Evolutionary conservation across 1,284 basidiomycete genomes (phyloP), one percentile per base, ranked within the genome.

Genomic region (Jaminaea rosea): DNA sequence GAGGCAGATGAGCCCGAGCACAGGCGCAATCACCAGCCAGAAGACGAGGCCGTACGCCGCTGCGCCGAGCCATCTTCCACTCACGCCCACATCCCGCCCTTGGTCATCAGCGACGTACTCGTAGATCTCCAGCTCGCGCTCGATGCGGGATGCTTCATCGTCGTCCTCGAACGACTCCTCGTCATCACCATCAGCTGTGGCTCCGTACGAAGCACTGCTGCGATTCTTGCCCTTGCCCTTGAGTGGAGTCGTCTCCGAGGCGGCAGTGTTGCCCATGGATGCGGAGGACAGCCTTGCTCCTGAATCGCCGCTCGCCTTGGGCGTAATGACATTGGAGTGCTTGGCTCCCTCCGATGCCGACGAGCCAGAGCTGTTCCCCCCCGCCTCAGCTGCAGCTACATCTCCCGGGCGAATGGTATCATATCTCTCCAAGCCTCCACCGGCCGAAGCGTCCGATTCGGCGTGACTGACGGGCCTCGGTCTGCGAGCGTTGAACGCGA

Each of bases 1-100:
- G 52, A 88, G 72, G 73, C 90, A 72, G 41, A 70, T 65, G 24
- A 64, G 42, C 46, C 69, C 72, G 82, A 98, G 86, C 55, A 89
- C 77, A 3, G 94, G 94, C 1, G 88, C 86, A 65, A 99, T 84
- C 67, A 96, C 76, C 53, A 80, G 77, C 85, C 87, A 93, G 77
- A 91, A 99, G 58, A 81, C 79, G 28, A 84, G 67, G 11, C 60
- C 63, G 46, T 72, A 73, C 0, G 65, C 68, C 6, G 59, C 37
- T n/a, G 50, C 60, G 19, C 71, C 71, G 17, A 49, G 52, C 24
- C 55, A 13, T 7, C 71, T 69, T 26, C 58, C 49, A 11, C 52
- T 13, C 19, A 57, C 53, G 6, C 60, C 63, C 10, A 73, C 58
- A 31, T 73, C 68, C 26, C 56, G 28, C 36, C 69, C 66, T 26